Conservation (phyloP, 2,329 filamentous ascomycete species). For the Clonostachys rosea region DNA sequence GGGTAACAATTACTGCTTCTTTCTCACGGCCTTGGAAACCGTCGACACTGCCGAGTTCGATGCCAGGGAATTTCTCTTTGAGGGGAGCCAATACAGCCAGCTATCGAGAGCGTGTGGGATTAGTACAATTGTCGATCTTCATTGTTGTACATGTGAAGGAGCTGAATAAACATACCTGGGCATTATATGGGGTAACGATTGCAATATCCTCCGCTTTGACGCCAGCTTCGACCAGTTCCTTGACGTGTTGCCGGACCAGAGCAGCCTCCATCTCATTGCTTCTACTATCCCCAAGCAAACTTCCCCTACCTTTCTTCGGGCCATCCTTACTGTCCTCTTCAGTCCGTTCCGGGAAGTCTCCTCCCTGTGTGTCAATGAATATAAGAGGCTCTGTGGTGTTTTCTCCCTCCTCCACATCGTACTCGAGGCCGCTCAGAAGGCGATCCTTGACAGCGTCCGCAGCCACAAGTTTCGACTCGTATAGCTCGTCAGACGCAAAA, state of each 20-base stretch:
- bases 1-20: constrained; percentile 86
- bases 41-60: constrained; percentile 95
- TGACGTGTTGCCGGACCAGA: constrained; percentile 75
- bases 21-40: constrained; percentile 98
- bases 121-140: not conserved
- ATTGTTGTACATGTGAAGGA: not conserved
- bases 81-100: constrained; percentile 75
- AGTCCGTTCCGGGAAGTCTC: constrained; percentile 79
- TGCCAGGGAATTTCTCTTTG: constrained; percentile 74
- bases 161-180: constrained; percentile 53
- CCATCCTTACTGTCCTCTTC: constrained; percentile 62
- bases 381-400: constrained; percentile 85
- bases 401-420: constrained; percentile 73
- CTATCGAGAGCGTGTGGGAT: constrained; percentile 28
- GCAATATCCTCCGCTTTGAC: constrained; percentile 82
- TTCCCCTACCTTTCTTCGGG: constrained; percentile 37
- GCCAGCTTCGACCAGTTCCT: constrained; percentile 70
- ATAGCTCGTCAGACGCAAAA: constrained; percentile 86
- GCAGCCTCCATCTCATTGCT: constrained; percentile 88
- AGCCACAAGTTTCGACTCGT: constrained; percentile 76
- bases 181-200: constrained; percentile 94
- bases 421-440: constrained; percentile 72
- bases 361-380: constrained; percentile 95
- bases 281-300: constrained; percentile 61
- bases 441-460: constrained; percentile 73